Conservation (phyloP, 2,329 filamentous ascomycete species). For the Trichoderma pleuroti region DNA sequence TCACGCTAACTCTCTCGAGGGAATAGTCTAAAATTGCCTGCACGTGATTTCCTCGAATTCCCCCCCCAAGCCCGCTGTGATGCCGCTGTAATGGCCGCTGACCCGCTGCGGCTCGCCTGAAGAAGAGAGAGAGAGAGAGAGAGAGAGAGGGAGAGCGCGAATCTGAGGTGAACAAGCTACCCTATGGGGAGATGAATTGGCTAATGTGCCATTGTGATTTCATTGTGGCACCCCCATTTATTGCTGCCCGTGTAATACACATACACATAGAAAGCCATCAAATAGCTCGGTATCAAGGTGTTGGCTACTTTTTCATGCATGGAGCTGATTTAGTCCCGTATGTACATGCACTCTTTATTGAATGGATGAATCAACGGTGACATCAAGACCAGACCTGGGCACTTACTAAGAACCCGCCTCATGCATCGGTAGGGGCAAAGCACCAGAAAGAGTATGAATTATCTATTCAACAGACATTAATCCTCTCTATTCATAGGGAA, state of each 20-base stretch:
- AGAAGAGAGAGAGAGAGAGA: neutral
- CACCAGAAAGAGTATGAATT: neutral
- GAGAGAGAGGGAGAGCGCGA: too few species aligned
- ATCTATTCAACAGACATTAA: neutral
- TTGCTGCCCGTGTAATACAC: neutral
- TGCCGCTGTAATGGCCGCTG: neutral
- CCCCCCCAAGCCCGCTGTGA: neutral
- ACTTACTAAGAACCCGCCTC: neutral
- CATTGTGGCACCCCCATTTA: neutral
- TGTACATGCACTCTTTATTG: neutral
- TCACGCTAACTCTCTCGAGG: slow-evolving; percentile 30
- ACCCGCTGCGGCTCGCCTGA: neutral
- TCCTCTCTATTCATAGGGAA: neutral
- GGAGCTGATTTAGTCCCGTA: neutral
- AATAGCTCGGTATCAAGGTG: neutral
- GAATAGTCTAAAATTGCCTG: slow-evolving; percentile 28
- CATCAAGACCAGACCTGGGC: neutral
- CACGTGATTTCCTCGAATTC: slow-evolving; percentile 32
- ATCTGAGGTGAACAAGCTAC: too few species aligned
- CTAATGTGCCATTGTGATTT: neutral
- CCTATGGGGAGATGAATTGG: neutral
- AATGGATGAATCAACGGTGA: neutral
- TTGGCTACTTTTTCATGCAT: neutral
- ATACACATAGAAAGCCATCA: neutral
- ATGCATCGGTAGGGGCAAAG: neutral